A percentile compares a stretch with the other conserved stretches of the same genome.
These are phyloP conservation scores for Fusarium tuaranense DNA, from an alignment of 2,329 filamentous ascomycete genomes.

Conservation along the genomic window DNA sequence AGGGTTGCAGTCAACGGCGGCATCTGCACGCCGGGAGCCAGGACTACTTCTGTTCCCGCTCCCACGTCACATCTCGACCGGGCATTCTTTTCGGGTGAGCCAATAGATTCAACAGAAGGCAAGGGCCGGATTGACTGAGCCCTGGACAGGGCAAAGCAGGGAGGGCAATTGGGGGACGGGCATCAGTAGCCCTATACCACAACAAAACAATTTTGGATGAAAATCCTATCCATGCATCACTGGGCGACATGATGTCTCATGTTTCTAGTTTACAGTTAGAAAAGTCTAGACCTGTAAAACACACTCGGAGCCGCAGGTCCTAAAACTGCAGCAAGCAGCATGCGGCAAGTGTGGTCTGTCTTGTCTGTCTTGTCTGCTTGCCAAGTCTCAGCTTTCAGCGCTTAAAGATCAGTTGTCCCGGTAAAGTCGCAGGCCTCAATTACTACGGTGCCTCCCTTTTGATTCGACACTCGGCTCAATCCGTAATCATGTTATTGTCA, in stretches of 20 bases:
- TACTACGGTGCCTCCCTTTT: neutral
- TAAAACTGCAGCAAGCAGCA: conserved; percentile 1
- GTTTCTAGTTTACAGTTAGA: neutral
- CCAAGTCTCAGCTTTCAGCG: conserved; percentile 25
- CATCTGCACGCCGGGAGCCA: conserved; percentile 40
- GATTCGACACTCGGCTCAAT: conserved; percentile 6
- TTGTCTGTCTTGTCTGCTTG: conserved; percentile 4
- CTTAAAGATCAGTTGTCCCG: conserved; percentile 21
- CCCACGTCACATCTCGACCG: conserved; percentile 36
- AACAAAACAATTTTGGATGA: neutral
- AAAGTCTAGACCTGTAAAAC: neutral
- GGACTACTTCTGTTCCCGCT: conserved; percentile 29
- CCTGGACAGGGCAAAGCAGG: conserved; percentile 11
- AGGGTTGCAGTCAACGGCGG: conserved; percentile 15
- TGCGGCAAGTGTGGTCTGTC: conserved; percentile 25
- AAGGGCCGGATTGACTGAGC: conserved; percentile 16
- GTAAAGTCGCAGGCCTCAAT: conserved; percentile 33
- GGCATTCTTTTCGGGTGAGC: neutral
- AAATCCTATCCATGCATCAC: neutral
- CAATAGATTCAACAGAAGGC: neutral
- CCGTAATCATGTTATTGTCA: conserved; percentile 24
- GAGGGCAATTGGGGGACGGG: conserved; percentile 1
- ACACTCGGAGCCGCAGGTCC: neutral
- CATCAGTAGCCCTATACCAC: conserved; percentile 35
- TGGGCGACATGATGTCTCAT: neutral